Base-by-base conservation (phyloP, 176 grass and related monocot species). In the Saccharum officinarum region DNA sequence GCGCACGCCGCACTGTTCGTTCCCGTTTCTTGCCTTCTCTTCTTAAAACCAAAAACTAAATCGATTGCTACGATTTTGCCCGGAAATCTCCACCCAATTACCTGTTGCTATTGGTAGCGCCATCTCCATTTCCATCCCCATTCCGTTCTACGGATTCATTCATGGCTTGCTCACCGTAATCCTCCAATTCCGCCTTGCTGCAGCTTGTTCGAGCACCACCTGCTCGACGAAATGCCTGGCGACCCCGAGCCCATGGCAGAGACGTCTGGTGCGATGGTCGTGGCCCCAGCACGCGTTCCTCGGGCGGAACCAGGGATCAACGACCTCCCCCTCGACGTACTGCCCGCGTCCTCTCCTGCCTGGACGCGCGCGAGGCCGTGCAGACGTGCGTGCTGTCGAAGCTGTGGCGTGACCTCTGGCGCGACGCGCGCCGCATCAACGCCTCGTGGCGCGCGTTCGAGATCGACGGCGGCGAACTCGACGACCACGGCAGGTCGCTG, bases 331-430 rank as follows among this genome's bases (percentile, higher is more conserved):
- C 30, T 17, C 26, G 47, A 34, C 46, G 0, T 5, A 5, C 28
- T 54, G 46, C 73, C 46, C 73, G 46, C 73, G 16, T 75, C 42
- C 42, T 73, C 23, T 47, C 42, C 71, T 23, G 39, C 57, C 57
- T 81, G 15, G 3, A 1, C 41, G 17, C 69, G 12, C 77, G 44
- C 42, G 15, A 33, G 7, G 55, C 42, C 1, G 55, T 76, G 49
- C 72, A 10, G 10, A 83, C 80, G 14, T 83, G 57, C 83, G 18
- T 82, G 31, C 22, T 75, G 44, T 14, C 77, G 12, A 23, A 2
- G 44, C 41, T 25, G 59, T 87, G 85, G 85, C 70, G 69, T 60
- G 1, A 87, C 77, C 69, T 87, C 59, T 86, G 76, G 76, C 55
- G 55, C 59, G 15, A 20, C 17, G 8, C 57, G 44, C 45, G 10